These are phyloP conservation scores for Barbatosphaeria neglecta DNA, from an alignment of 495 filamentous ascomycete species.

Conservation along the genomic window DNA sequence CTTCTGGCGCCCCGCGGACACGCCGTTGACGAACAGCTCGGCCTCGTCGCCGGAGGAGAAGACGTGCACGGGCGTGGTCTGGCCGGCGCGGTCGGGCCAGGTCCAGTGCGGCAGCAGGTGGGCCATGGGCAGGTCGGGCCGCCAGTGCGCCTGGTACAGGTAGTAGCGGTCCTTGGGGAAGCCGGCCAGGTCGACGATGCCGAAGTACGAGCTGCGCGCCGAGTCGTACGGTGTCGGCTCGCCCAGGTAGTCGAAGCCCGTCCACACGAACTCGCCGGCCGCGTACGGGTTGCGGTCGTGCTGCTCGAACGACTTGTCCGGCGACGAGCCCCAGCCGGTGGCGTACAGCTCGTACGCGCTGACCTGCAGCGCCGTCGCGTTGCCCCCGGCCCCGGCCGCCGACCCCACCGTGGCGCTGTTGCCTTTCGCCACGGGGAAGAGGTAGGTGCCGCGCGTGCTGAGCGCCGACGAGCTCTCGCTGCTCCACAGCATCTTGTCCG, in stretches of 20 bases:
- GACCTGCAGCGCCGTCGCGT: slow-evolving; percentile 16
- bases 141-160: slow-evolving; percentile 36
- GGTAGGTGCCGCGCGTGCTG: slow-evolving; percentile 34
- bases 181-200: slow-evolving; percentile 38
- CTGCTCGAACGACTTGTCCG: slow-evolving; percentile 34
- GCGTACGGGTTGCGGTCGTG: slow-evolving; percentile 34
- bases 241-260: slow-evolving; percentile 38
- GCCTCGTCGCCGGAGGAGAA: slow-evolving; percentile 35
- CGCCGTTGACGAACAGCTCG: slow-evolving; percentile 39
- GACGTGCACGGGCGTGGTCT: slow-evolving; percentile 38
- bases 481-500: slow-evolving; percentile 32
- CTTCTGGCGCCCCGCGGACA: slow-evolving; percentile 23
- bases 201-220: slow-evolving; percentile 34
- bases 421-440: slow-evolving; percentile 33
- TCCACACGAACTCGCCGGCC: slow-evolving; percentile 40
- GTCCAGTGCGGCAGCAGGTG: slow-evolving; percentile 42
- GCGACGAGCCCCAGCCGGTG: slow-evolving; percentile 25
- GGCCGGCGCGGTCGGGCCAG: slow-evolving; percentile 31
- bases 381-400: slow-evolving; percentile 9
- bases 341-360: slow-evolving; percentile 39
- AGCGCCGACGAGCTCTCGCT: slow-evolving; percentile 30
- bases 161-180: slow-evolving; percentile 40
- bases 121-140: slow-evolving; percentile 24
- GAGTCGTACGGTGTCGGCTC: slow-evolving; percentile 34
- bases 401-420: slow-evolving; percentile 15